Conservation (phyloP, 202 grass and related monocot genomes). For the Elaeis oleifera region DNA sequence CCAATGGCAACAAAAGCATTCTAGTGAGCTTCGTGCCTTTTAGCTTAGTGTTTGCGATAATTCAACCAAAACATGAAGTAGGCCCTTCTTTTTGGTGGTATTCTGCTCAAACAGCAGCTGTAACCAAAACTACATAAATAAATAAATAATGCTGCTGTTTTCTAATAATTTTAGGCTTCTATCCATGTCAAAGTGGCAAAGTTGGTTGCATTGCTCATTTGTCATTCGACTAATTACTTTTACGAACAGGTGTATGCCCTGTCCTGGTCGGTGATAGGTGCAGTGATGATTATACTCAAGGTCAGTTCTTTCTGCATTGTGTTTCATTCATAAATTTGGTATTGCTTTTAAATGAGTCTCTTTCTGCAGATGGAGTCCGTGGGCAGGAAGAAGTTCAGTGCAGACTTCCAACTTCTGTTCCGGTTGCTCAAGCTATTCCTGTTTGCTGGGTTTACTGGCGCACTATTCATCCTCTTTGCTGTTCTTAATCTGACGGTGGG, state of each 20-base stretch:
- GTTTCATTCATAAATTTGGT: slow-evolving; percentile 1
- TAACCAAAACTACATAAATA: no score
- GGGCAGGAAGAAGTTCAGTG: slow-evolving; percentile 85
- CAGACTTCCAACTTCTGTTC: slow-evolving; percentile 91
- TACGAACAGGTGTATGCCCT: slow-evolving; percentile 75
- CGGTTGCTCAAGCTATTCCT: slow-evolving; percentile 72
- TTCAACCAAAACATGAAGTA: no score
- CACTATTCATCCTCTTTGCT: slow-evolving; percentile 65
- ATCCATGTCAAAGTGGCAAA: no score
- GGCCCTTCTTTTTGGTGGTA: no score
- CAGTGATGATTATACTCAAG: slow-evolving; percentile 74
- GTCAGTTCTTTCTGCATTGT: slow-evolving; percentile 28
- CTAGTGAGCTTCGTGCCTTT: slow-evolving; percentile 35
- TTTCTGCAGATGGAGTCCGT: slow-evolving; percentile 55
- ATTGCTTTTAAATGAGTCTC: not conserved
- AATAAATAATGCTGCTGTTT: no score
- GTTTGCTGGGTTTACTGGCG: slow-evolving; percentile 68
- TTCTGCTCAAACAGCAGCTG: no score
- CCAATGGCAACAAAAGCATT: slow-evolving; percentile 77
- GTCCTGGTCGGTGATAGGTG: slow-evolving; percentile 87
- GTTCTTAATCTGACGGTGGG: slow-evolving; percentile 68
- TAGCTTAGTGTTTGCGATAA: not conserved
- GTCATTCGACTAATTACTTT: not conserved
- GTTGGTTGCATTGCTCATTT: no score
- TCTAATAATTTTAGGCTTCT: no score